Evolutionary conservation across 768 basidiomycete genomes (phyloP), one percentile per base, ranked within the genome.

Genomic region (Postia placenta): DNA sequence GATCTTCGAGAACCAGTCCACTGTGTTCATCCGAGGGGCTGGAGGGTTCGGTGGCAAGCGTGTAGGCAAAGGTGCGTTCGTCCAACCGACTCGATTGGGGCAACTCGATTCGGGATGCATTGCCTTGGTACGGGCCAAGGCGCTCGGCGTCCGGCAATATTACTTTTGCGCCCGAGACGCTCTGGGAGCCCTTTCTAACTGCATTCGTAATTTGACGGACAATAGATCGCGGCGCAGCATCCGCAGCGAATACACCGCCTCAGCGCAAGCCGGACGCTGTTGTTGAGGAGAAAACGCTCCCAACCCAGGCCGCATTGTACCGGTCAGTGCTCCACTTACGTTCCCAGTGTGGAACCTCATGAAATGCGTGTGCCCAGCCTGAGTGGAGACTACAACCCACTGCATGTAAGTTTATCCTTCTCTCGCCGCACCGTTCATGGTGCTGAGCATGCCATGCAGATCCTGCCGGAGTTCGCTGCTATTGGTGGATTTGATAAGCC

Each of bases 21-120:
- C 95, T 0, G 74, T 94, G 1, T 88, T 97, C 67, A 81, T 95
- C 54, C 89, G 96, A 48, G 94, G 93, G 1, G 77, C 89, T 22
- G 96, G 96, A n/a, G 94, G 93, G 0, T 96, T 99, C 65, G 92
- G 92, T 2, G 96, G 96, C 15, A 91, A 87, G 71, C 87, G 90
- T 50, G 69, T 66, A 25, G 93, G 92, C 26, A 80, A 71, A 42
- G 90, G 93, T 91, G 59, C 52, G 75, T 57, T n/a, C 46, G 27
- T 26, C 35, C 39, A 39, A 17, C n/a, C n/a, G n/a, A n/a, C n/a
- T n/a, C n/a, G n/a, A n/a, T n/a, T n/a, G n/a, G n/a, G n/a, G n/a
- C n/a, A n/a, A 4, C 30, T 26, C 22, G n/a, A 36, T 25, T 11
- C 24, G 24, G 19, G 2, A 26, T 36, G 22, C 19, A 11, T 11